These are phyloP conservation scores for Allomyces macrogynus DNA, from an alignment of 192 early-diverging fungal species.

Conservation along the genomic window DNA sequence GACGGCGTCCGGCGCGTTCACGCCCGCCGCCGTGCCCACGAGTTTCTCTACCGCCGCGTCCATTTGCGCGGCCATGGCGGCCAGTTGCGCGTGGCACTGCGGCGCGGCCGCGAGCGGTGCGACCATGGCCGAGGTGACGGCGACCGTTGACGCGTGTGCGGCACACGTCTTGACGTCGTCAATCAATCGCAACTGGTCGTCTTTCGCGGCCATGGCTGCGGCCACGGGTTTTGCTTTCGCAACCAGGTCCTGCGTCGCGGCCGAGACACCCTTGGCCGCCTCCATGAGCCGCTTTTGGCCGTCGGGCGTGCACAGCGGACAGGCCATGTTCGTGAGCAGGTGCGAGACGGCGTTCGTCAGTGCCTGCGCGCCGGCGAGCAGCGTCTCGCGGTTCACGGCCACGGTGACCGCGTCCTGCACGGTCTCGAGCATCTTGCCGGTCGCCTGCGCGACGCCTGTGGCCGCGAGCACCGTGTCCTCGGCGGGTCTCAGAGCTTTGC, in stretches of 20 bases:
- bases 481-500: too few species aligned
- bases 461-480: too few species aligned
- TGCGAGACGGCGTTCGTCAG: not conserved
- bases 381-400: not conserved
- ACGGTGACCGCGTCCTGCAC: too few species aligned
- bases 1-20: too few species aligned
- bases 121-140: constrained; percentile 12
- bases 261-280: constrained; percentile 18
- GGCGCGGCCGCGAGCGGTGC: not conserved
- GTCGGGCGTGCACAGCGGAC: constrained; percentile 6
- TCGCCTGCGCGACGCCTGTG: too few species aligned
- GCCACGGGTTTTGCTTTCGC: constrained; percentile 11
- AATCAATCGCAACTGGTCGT: constrained; percentile 13
- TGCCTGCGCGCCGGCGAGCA: not conserved
- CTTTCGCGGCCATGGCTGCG: constrained; percentile 11
- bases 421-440: too few species aligned
- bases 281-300: constrained; percentile 21
- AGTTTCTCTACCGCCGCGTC: not conserved
- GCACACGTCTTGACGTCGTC: constrained; percentile 13
- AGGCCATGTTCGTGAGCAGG: too few species aligned
- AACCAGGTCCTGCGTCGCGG: constrained; percentile 17
- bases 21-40: not conserved
- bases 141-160: constrained; percentile 11
- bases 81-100: not conserved
- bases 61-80: not conserved